Base-by-base conservation (phyloP, 495 filamentous ascomycete species). In the Hypoxylon fragiforme region DNA sequence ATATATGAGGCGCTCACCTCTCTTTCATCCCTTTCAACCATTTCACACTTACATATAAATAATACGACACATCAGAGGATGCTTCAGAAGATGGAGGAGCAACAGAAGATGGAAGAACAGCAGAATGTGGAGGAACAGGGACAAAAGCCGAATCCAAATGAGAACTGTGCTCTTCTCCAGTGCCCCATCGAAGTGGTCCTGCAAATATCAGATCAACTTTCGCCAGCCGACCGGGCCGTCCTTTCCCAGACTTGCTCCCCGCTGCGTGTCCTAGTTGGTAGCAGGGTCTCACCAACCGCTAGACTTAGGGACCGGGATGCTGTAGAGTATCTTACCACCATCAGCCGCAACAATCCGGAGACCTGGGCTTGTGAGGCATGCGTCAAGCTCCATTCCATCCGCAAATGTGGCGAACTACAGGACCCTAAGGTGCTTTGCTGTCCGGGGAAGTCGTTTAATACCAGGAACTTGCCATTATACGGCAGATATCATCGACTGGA, bases 101-200 rank as follows among this genome's bases (percentile, higher is more conserved):
- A 44, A 7, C 30, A 7, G 8, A 30, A 13, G 8, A 31, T 42
- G 30, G 48, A 0, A n/a, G 26, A 42, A 1, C 1, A 22, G 8
- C 4, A 4, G 28, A 36, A 20, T 3, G 28, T 31, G 15, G 16
- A 24, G 16, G 11, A 19, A 2, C 47, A 4, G 31, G 31, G 12
- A 13, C 5, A 7, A 7, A 34, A 34, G 12, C 31, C 31, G 12
- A 13, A 34, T 3, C 31, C 6, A 13, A 34, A 13, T n/a, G n/a
- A 3, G 9, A 24, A 26, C 18, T 24, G 8, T 18, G 6, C 14
- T 9, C 28, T 61, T 20, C 32, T 61, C 15, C 21, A 46, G 9
- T n/a, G 56, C 13, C 57, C 57, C 16, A 3, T 18, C 28, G 57
- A 61, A 8, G 3, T 57, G 7, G n/a, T 57, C 9, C 0, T 14